Conservation (phyloP, 352 stramenopile species). For the Phytophthora chlamydospora region DNA sequence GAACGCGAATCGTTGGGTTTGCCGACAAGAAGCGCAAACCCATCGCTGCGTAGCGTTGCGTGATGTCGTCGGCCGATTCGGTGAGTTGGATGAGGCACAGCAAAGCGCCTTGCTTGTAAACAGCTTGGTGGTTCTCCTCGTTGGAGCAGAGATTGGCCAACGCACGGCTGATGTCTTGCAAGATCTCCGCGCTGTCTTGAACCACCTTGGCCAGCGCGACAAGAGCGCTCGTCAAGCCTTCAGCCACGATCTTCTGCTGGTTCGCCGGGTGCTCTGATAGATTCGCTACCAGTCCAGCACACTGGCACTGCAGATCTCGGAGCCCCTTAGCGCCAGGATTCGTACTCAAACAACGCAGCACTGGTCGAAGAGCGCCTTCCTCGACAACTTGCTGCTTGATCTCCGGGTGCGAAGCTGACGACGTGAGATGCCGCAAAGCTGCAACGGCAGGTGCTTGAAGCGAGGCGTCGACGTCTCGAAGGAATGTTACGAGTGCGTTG, state of each 20-base stretch:
- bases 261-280: conserved; percentile 92
- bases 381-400: conserved; percentile 91
- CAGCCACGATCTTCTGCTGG: conserved; percentile 92
- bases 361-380: conserved; percentile 75
- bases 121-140: conserved; percentile 93
- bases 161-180: conserved; percentile 92
- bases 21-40: conserved; percentile 94
- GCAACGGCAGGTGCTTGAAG: conserved; percentile 91
- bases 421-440: conserved; percentile 91
- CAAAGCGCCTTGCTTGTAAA: conserved; percentile 94
- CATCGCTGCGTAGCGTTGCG: conserved; percentile 95
- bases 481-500: conserved; percentile 87
- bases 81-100: conserved; percentile 91
- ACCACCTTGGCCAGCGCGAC: conserved; percentile 70
- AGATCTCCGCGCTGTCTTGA: conserved; percentile 90
- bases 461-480: conserved; percentile 87
- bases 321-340: conserved; percentile 74
- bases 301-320: conserved; percentile 92
- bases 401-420: conserved; percentile 52
- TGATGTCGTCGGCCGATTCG: conserved; percentile 89
- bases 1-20: conserved; percentile 93
- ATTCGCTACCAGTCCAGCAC: conserved; percentile 94
- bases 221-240: conserved; percentile 87
- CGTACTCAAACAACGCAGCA: conserved; percentile 88
- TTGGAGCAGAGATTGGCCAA: conserved; percentile 95